A percentile compares a stretch with the other conserved stretches of the same genome.
phyloP scores from a whole-genome alignment of 345 rosid species.

The Aethionema arabicum region DNA sequence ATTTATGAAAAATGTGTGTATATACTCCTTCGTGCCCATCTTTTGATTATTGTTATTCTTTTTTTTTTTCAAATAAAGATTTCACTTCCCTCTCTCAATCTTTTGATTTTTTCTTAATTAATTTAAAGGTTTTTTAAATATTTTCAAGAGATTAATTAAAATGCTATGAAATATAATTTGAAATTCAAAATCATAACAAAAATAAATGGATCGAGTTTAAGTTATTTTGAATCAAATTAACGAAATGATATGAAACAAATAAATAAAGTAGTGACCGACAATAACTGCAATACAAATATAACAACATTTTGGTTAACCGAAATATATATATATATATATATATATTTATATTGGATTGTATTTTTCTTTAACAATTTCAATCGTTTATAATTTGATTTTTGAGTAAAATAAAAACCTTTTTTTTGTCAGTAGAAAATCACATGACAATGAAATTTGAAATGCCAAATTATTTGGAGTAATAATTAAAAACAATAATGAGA shows the following conservation, averaged over 20 bases:
- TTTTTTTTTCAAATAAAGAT: background rate
- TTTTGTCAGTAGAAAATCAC: background rate
- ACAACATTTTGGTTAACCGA: no score
- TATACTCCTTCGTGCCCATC: constrained; percentile 9
- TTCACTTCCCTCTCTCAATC: constrained; percentile 21
- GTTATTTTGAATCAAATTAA: background rate
- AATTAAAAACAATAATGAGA: constrained; percentile 23
- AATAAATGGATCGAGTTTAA: background rate
- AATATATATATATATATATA: no score
- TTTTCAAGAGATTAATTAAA: no score
- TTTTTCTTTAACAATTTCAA: no score
- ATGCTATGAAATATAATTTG: background rate
- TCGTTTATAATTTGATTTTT: no score
- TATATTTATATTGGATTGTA: no score
- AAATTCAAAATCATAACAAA: background rate
- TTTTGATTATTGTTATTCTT: constrained; percentile 4
- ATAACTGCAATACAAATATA: no score
- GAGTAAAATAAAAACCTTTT: no score
- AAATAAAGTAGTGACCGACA: no score
- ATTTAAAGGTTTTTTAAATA: background rate
- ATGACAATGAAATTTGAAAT: background rate
- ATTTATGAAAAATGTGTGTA: background rate
- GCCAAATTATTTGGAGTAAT: no score
- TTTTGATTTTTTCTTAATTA: constrained; percentile 3
- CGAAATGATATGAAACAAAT: no score